Evolutionary conservation across 208 protist genomes (phyloP).

Genomic region (Tritrichomonas musculus): DNA sequence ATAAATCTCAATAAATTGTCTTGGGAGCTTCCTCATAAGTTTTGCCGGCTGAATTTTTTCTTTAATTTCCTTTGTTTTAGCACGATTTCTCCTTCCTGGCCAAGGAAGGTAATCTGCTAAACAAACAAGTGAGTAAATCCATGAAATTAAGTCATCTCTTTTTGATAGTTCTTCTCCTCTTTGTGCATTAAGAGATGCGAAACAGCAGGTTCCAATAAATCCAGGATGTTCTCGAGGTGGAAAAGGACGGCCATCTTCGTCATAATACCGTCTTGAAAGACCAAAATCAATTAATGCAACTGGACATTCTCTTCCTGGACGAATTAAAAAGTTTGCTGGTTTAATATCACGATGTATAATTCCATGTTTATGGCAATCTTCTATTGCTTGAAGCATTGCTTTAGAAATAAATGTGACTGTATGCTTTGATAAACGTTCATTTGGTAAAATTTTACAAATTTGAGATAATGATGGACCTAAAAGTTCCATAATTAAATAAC

Average conservation of each 20-base stretch:
- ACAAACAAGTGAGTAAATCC: neutral
- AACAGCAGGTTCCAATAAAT: neutral
- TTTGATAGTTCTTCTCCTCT: neutral
- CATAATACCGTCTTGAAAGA: neutral
- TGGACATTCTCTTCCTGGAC: neutral
- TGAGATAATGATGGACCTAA: neutral
- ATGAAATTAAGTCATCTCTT: slow-evolving; percentile 20
- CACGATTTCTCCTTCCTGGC: neutral
- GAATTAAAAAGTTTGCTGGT: slow-evolving; percentile 16
- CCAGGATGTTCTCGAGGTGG: neutral
- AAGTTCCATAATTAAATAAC: neutral
- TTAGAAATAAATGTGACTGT: neutral
- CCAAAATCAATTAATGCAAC: slow-evolving; percentile 30
- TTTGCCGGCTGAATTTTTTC: neutral
- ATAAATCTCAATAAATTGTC: neutral
- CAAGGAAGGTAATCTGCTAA: neutral
- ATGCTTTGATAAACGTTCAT: neutral
- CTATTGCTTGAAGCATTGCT: neutral
- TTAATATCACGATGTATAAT: neutral
- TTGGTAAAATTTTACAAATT: neutral
- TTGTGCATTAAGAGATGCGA: neutral
- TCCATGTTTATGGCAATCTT: neutral
- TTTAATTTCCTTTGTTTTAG: neutral
- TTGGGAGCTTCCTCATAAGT: neutral
- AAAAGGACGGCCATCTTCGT: neutral